phyloP scores from a whole-genome alignment of 2,329 filamentous ascomycete species.

The Nigrograna mackinnonii region DNA sequence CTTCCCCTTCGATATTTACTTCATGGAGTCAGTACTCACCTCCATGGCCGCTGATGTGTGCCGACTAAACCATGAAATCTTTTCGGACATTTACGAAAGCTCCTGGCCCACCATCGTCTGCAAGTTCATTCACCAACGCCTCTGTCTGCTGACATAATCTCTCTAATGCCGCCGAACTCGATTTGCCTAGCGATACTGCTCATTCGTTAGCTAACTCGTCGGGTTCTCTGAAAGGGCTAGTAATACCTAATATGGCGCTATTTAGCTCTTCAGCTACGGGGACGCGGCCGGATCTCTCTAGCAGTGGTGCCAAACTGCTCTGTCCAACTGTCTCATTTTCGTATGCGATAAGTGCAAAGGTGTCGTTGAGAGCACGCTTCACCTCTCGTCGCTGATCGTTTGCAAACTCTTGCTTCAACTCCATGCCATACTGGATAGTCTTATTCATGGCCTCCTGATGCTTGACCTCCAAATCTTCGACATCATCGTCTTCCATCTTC shows the following conservation, averaged over 20 bases:
- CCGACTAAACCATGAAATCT: slow-evolving; percentile 33
- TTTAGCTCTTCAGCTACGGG: slow-evolving; percentile 92
- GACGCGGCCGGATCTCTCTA: slow-evolving; percentile 75
- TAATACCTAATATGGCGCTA: slow-evolving; percentile 84
- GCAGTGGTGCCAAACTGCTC: slow-evolving; percentile 75
- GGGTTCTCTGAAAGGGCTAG: neutral
- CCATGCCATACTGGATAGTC: slow-evolving; percentile 78
- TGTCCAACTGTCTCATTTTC: slow-evolving; percentile 76
- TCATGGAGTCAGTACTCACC: too few species aligned
- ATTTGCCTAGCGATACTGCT: slow-evolving; percentile 86
- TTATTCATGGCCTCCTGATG: slow-evolving; percentile 62
- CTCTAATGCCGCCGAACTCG: slow-evolving; percentile 83
- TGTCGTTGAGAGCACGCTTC: slow-evolving; percentile 75
- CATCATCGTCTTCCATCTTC: slow-evolving; percentile 28
- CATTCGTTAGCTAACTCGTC: too few species aligned
- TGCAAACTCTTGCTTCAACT: slow-evolving; percentile 76
- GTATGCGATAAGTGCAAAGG: slow-evolving; percentile 89
- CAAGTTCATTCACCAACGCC: slow-evolving; percentile 80
- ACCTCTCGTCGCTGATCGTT: slow-evolving; percentile 72
- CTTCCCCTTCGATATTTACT: too few species aligned
- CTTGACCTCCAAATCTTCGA: slow-evolving; percentile 42
- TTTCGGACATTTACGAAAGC: slow-evolving; percentile 74
- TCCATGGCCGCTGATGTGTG: too few species aligned
- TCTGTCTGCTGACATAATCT: slow-evolving; percentile 84
- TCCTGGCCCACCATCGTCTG: slow-evolving; percentile 77